Conservation (phyloP, 306 rosid species). For the Casuarina equisetifolia region DNA sequence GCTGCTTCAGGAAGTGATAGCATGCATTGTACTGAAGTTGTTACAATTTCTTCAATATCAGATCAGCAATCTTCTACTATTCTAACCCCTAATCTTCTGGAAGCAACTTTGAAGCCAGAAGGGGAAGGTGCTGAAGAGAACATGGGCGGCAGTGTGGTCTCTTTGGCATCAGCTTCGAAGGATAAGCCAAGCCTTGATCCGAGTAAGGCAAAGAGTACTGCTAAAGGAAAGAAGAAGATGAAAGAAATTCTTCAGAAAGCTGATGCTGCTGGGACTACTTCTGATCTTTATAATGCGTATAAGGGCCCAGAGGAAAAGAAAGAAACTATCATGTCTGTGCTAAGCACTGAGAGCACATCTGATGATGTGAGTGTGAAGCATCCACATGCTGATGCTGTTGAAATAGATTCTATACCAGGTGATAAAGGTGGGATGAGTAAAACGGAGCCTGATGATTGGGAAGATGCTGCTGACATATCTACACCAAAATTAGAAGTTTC, state of each 20-base stretch:
- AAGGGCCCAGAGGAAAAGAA: slow-evolving; percentile 92
- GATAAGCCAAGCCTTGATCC: slow-evolving; percentile 57
- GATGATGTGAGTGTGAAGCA: slow-evolving; percentile 38
- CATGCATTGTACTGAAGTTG: slow-evolving; percentile 30
- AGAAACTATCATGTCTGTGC: slow-evolving; percentile 43
- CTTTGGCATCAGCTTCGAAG: slow-evolving; percentile 43
- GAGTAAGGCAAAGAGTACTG: slow-evolving; percentile 46
- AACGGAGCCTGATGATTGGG: slow-evolving; percentile 93
- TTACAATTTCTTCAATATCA: slow-evolving; percentile 30
- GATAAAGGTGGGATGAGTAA: slow-evolving; percentile 46
- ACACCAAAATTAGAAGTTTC: slow-evolving; percentile 61
- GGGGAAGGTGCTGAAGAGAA: slow-evolving; percentile 42
- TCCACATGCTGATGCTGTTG: slow-evolving; percentile 38
- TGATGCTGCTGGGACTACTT: slow-evolving; percentile 90
- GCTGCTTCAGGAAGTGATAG: slow-evolving; percentile 41
- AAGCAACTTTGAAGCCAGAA: slow-evolving; percentile 36
- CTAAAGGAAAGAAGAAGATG: slow-evolving; percentile 55
- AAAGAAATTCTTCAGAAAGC: slow-evolving; percentile 75
- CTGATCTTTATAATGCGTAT: slow-evolving; percentile 94
- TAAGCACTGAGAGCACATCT: slow-evolving; percentile 43
- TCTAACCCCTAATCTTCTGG: slow-evolving; percentile 31
- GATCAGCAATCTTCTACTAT: slow-evolving; percentile 37
- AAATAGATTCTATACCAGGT: slow-evolving; percentile 30
- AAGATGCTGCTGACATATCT: slow-evolving; percentile 88
- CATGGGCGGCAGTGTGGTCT: slow-evolving; percentile 28